These are phyloP conservation scores for Salix brachista DNA, from an alignment of 345 rosid genomes.

Conservation along the genomic window DNA sequence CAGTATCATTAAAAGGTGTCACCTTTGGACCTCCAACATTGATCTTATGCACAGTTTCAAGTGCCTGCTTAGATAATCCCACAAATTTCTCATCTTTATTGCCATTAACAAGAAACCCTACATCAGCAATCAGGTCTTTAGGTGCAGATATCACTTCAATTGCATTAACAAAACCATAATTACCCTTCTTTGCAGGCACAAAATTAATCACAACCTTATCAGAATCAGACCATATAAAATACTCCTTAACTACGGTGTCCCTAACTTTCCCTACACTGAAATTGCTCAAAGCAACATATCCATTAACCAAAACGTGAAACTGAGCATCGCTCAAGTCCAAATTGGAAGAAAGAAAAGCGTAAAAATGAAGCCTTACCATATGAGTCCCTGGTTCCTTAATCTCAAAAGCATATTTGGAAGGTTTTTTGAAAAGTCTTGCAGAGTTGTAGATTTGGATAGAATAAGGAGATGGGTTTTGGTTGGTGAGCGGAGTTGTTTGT, in stretches of 20 bases:
- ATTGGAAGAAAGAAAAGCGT: conserved; percentile 41
- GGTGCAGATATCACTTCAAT: conserved; percentile 92
- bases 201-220: conserved; percentile 52
- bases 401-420: conserved; percentile 57
- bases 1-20: conserved; percentile 79
- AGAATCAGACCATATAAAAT: conserved; percentile 45
- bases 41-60: conserved; percentile 54
- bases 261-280: conserved; percentile 32
- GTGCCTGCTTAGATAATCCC: conserved; percentile 54
- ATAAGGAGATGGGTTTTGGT: conserved; percentile 23
- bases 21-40: conserved; percentile 84
- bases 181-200: conserved; percentile 42
- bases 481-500: conserved; percentile 31
- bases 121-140: conserved; percentile 63
- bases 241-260: conserved; percentile 56
- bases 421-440: conserved; percentile 60
- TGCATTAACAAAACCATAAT: conserved; percentile 70
- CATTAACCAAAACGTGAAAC: conserved; percentile 76
- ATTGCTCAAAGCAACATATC: conserved; percentile 61
- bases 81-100: conserved; percentile 39
- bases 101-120: conserved; percentile 37
- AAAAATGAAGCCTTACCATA: conserved; percentile 76
- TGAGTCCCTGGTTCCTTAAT: conserved; percentile 61
- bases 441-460: conserved; percentile 53
- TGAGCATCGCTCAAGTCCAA: conserved; percentile 35